phyloP scores from a whole-genome alignment of 768 basidiomycete species.

The Boletellus ananiceps region DNA sequence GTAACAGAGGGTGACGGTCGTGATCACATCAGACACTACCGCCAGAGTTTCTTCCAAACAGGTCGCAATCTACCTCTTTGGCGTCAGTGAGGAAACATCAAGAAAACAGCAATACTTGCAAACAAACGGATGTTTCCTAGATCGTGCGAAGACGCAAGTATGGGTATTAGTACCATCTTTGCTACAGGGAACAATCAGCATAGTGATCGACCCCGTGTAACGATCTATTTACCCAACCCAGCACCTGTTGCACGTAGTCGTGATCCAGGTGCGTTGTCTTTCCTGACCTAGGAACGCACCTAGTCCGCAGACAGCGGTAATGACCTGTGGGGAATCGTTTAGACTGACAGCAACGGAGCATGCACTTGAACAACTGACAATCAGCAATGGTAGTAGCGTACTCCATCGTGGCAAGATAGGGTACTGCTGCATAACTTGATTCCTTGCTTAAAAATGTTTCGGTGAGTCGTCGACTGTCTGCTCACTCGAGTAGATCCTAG shows the following conservation, averaged over 20 bases:
- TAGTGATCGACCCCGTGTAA: not conserved
- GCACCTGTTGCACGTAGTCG: not conserved
- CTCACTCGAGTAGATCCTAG: slow-evolving; percentile 8
- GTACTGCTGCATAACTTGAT: slow-evolving; percentile 6
- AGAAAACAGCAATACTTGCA: not conserved
- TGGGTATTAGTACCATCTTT: not conserved
- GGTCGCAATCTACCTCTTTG: not conserved
- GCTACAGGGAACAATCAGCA: not conserved
- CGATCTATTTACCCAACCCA: slow-evolving; percentile 4
- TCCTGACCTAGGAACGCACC: not conserved
- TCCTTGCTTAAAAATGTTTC: not conserved
- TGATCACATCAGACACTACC: slow-evolving; percentile 5
- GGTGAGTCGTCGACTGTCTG: not conserved
- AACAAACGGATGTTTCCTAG: not conserved
- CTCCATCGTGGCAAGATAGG: not conserved
- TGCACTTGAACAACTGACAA: slow-evolving; percentile 3
- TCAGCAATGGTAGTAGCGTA: not conserved
- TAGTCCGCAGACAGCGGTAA: slow-evolving; percentile 3
- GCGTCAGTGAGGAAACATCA: not conserved
- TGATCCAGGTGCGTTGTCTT: not conserved
- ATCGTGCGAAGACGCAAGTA: not conserved
- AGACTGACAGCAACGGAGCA: not conserved
- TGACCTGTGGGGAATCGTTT: not conserved
- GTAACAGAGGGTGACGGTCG: slow-evolving; percentile 6
- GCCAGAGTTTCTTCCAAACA: slow-evolving; percentile 8